These are phyloP conservation scores for Linnemannia elongata DNA, from an alignment of 192 early-diverging fungal genomes.

Conservation along the genomic window DNA sequence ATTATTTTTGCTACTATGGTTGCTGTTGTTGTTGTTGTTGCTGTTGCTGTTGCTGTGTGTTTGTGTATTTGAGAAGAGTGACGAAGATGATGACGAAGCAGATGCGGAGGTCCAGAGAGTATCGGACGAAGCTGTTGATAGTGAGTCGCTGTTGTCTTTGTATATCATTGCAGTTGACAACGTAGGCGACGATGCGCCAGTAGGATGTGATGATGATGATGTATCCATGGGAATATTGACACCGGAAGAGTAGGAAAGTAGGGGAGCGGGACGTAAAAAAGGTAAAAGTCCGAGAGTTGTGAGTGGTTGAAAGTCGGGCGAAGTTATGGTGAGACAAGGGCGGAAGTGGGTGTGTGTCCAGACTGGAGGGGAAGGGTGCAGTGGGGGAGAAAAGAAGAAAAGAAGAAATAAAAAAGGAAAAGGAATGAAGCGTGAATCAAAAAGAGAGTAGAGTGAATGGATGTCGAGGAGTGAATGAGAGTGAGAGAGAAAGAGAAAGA, in stretches of 20 bases:
- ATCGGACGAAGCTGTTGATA: constrained; percentile 2
- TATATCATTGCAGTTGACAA: neutral
- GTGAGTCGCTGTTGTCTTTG: neutral
- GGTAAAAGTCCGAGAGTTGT: neutral
- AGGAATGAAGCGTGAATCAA: neutral
- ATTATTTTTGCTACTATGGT: too few species aligned
- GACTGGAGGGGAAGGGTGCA: neutral
- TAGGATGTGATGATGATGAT: neutral
- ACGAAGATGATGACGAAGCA: constrained; percentile 19
- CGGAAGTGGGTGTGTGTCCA: neutral
- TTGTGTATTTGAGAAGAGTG: neutral
- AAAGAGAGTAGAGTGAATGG: neutral
- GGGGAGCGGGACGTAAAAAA: neutral
- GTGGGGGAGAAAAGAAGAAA: neutral
- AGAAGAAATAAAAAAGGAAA: neutral
- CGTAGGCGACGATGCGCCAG: too few species aligned
- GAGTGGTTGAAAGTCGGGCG: neutral
- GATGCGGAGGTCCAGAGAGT: constrained; percentile 14
- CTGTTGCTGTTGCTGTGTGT: neutral
- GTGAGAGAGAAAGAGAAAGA: neutral
- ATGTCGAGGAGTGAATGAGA: neutral
- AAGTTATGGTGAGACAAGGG: neutral
- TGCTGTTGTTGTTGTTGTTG: too few species aligned
- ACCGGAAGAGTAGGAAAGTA: neutral
- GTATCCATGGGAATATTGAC: neutral